Evolutionary conservation across 2,329 filamentous ascomycete species (phyloP).

Genomic region (Ophidiomyces ophidiicola): DNA sequence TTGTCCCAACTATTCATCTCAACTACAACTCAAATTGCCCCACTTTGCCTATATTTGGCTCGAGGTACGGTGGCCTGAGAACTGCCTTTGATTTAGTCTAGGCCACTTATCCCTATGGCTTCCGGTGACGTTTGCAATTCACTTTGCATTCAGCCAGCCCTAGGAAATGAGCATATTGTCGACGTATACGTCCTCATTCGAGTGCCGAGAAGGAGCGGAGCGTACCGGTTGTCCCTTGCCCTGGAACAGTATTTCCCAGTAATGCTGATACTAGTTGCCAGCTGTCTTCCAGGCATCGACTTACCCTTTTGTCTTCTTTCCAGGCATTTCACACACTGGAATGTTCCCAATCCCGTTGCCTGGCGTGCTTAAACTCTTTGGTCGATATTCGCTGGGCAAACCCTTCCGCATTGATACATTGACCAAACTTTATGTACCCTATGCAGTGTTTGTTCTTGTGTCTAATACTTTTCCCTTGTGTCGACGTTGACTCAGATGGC

Average conservation of each 20-base stretch:
- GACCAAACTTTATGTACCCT: too few relatives aligned
- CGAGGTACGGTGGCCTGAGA: too few relatives aligned
- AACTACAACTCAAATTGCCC: too few relatives aligned
- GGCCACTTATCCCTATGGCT: slow-evolving; percentile 38
- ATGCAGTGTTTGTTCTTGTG: too few relatives aligned
- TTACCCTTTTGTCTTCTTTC: slow-evolving; percentile 52
- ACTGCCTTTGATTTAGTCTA: too few relatives aligned
- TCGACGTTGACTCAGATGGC: too few relatives aligned
- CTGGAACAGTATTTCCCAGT: background rate
- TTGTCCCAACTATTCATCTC: too few relatives aligned
- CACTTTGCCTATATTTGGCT: too few relatives aligned
- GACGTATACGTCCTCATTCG: slow-evolving; percentile 31
- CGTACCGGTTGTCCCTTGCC: slow-evolving; percentile 26
- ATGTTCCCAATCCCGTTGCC: slow-evolving; percentile 48
- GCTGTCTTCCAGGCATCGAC: slow-evolving; percentile 53
- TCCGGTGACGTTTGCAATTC: slow-evolving; percentile 43
- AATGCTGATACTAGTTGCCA: slow-evolving; percentile 39
- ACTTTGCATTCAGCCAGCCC: slow-evolving; percentile 49
- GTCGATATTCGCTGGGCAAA: slow-evolving; percentile 31
- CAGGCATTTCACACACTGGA: slow-evolving; percentile 44
- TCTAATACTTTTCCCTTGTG: too few relatives aligned
- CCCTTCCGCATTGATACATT: slow-evolving; percentile 19
- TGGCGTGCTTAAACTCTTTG: slow-evolving; percentile 49
- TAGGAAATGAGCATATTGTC: slow-evolving; percentile 46
- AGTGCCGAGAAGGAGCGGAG: slow-evolving; percentile 45